Percentiles rank a stretch among this genome's conserved stretches.
Conservation (phyloP, 352 stramenopile species). For the Phytophthora foliorum region DNA sequence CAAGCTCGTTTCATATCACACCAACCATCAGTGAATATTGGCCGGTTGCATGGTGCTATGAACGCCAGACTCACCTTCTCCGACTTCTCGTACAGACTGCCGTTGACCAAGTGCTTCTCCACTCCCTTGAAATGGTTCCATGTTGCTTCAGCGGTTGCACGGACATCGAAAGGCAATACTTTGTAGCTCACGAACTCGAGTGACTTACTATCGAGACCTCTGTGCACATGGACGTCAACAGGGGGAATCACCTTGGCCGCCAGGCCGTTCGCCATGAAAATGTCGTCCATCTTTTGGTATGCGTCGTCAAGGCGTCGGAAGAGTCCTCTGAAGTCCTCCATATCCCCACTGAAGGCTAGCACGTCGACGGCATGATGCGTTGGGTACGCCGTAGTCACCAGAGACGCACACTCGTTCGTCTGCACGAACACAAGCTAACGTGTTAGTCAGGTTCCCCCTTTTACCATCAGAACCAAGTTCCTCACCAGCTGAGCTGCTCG, state of each 20-base stretch:
- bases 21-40: not conserved
- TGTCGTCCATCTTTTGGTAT: slow-evolving; percentile 24
- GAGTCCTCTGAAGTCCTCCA: slow-evolving; percentile 27
- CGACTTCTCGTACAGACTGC: slow-evolving; percentile 37
- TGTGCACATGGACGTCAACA: slow-evolving; percentile 29
- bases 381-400: slow-evolving; percentile 11
- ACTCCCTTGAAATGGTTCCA: slow-evolving; percentile 41
- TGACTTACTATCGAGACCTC: slow-evolving; percentile 13
- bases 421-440: slow-evolving; percentile 8
- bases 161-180: slow-evolving; percentile 35
- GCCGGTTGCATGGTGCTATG: not conserved
- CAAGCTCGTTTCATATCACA: not conserved
- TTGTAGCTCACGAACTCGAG: slow-evolving; percentile 40
- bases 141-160: slow-evolving; percentile 19
- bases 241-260: slow-evolving; percentile 14
- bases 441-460: slow-evolving; percentile 1
- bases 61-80: slow-evolving; percentile 24
- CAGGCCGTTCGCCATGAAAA: slow-evolving; percentile 36
- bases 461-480: not conserved
- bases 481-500: slow-evolving; percentile 28
- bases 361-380: slow-evolving; percentile 14
- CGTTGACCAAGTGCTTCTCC: slow-evolving; percentile 34
- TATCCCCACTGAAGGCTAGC: slow-evolving; percentile 22
- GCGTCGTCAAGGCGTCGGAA: slow-evolving; percentile 30
- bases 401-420: slow-evolving; percentile 26